phyloP scores from a whole-genome alignment of 208 protist species.

The Trichomonas vaginalis region DNA sequence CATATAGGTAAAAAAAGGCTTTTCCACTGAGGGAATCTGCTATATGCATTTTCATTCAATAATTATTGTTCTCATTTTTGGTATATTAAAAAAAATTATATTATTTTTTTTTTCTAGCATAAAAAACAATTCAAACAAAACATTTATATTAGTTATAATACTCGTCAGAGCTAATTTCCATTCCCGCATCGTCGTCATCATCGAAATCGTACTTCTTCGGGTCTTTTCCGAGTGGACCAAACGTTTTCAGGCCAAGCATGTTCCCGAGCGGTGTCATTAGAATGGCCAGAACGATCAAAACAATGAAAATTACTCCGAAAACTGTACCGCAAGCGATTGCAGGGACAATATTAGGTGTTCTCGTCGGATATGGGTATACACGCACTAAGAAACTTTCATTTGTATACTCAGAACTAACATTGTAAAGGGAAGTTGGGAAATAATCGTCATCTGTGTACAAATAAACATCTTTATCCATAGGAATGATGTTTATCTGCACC shows the following conservation, averaged over 20 bases:
- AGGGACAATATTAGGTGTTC: background rate
- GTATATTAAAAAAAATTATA: too few species aligned
- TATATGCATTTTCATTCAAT: too few species aligned
- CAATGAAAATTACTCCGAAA: background rate
- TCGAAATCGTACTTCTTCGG: background rate
- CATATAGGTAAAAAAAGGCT: too few species aligned
- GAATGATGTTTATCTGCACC: background rate
- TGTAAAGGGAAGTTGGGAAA: background rate
- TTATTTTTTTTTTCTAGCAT: too few species aligned
- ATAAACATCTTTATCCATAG: background rate
- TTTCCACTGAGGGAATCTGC: too few species aligned
- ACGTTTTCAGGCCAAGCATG: background rate
- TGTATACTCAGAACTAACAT: background rate
- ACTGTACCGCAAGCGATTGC: background rate
- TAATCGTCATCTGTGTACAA: background rate
- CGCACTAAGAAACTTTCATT: background rate
- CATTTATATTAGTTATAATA: too few species aligned
- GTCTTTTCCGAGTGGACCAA: background rate
- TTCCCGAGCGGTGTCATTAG: background rate
- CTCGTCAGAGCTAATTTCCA: background rate
- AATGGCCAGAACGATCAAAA: background rate
- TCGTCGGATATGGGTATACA: background rate
- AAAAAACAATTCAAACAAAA: too few species aligned
- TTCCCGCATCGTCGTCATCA: background rate
- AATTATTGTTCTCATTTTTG: too few species aligned